phyloP scores from a whole-genome alignment of 257 asterid genomes.

The Parsonsia alboflavescens region DNA sequence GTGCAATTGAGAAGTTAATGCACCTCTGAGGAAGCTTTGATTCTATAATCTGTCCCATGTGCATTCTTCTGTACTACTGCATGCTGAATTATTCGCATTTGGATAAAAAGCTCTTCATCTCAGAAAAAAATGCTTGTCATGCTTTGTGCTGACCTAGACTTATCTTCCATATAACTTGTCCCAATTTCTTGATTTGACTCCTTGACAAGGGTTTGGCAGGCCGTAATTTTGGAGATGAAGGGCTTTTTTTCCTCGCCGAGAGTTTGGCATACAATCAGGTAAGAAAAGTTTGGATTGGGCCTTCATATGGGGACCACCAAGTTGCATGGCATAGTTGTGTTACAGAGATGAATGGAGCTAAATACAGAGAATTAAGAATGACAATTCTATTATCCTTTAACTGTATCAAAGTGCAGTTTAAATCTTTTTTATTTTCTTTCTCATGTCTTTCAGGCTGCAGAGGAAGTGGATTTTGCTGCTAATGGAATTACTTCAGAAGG shows the following conservation, averaged over 20 bases:
- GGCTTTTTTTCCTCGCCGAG: slow-evolving; percentile 88
- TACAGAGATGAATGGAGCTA: background rate
- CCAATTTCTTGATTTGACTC: slow-evolving; percentile 22
- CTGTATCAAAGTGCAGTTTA: slow-evolving; percentile 2
- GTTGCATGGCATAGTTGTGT: background rate
- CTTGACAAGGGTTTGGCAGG: slow-evolving; percentile 48
- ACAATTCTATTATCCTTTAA: background rate
- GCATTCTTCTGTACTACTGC: background rate
- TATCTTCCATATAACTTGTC: slow-evolving; percentile 3
- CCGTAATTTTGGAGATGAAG: slow-evolving; percentile 84
- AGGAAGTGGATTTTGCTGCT: slow-evolving; percentile 91
- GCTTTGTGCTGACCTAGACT: background rate
- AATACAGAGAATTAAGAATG: background rate
- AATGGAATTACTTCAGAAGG: slow-evolving; percentile 93
- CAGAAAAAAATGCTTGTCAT: background rate
- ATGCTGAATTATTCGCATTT: slow-evolving; percentile 1
- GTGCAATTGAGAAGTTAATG: background rate
- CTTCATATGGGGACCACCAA: background rate
- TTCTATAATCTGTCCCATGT: background rate
- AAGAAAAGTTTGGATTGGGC: background rate
- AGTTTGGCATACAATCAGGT: slow-evolving; percentile 94
- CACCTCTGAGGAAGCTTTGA: background rate
- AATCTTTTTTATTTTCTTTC: slow-evolving; percentile 10
- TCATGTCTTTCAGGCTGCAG: slow-evolving; percentile 61
- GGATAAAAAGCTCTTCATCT: slow-evolving; percentile 15